Base-by-base conservation (phyloP, 371 early-diverging fungal species). In the Mortierella sp. region DNA sequence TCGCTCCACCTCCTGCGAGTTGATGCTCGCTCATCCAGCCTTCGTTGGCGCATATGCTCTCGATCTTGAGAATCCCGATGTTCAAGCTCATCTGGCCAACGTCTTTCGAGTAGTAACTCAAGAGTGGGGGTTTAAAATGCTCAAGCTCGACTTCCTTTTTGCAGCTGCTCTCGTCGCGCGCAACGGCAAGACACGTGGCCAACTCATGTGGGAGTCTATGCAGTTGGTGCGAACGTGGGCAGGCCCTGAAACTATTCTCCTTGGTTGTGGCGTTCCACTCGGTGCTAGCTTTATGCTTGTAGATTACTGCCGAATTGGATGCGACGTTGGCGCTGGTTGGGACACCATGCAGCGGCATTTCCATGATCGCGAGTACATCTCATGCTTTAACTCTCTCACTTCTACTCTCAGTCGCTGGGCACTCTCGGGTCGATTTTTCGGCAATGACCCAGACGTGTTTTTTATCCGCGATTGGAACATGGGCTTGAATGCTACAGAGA, bases 171-270 rank as follows among this genome's bases (percentile, higher is more conserved):
- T 86, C 83, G 85, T 87, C 5, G 87, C 91, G 16, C 83, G 89
- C 8, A 70, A 79, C 32, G 88, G 89, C 66, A 88, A 88, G 61
- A 85, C 89, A 3, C 85, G 89, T 12, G 89, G 89, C 37, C 88
- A 90, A 68, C 87, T 88, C 61, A 89, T 89, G 91, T 88, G 86
- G 85, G 91, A 90, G 62, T 87, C 89, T 1, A 86, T 89, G 88
- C 87, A 86, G 9, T 72, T 89, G 52, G 74, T 88, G 10, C 89
- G 89, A 20, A 85, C 85, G 45, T 67, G 88, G 61, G 86, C 84
- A 1, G 89, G 89, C 3, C 81, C 88, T 3, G 86, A 88, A 3
- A 87, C 86, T 47, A 65, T 89, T 26, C 77, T 90, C 11, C 73
- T 90, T 18, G 91, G 89, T 2, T 90, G 91, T 67, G 91, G 91